Evolutionary conservation across 75 land plant species (phyloP), one percentile per base, ranked within the genome.

Genomic region (Larix kaempferi): DNA sequence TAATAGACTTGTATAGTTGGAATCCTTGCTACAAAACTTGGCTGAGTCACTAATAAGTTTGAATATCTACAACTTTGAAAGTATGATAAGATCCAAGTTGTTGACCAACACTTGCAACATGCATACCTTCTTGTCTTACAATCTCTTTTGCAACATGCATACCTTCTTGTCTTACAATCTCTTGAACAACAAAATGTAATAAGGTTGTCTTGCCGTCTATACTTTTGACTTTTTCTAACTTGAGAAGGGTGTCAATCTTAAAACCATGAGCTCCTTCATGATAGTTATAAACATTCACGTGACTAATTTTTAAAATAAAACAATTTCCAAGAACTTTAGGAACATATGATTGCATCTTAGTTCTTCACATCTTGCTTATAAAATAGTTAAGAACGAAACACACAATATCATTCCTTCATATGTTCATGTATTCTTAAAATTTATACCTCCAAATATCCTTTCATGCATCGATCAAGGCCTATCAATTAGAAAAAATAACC

Each of bases 221-320:
- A 37, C 95, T 91, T 80, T 93, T 97, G 15, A 97, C 94, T 86
- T 97, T 98, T 26, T 88, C 75, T 29, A 96, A 81, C 69, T 92
- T 95, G 78, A 97, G 71, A 44, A 97, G 94, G 11, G 95, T 88
- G 74, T 97, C 96, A 57, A 97, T 90, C 81, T 93, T 97, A 86
- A 97, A 97, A 19, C 98, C 99, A 81, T 89, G 89, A 13, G 99
- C 99, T 71, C 89, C 95, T 35, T 98, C 99, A 72, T 94, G 90
- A 57, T 80, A 89, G 12, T 98, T 97, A 11, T 98, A 98, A 86
- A 86, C 84, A 82, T 97, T 97, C 91, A 97, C 87, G 41, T 93
- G 91, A 76, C 94, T 97, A 11, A 92, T 92, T 82, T 92, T 97
- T n/a, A n/a, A n/a, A n/a, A n/a, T 21, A 97, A 79, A 77, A 95